Base-by-base conservation (phyloP, 257 asterid genomes). In the Linaria vulgaris region DNA sequence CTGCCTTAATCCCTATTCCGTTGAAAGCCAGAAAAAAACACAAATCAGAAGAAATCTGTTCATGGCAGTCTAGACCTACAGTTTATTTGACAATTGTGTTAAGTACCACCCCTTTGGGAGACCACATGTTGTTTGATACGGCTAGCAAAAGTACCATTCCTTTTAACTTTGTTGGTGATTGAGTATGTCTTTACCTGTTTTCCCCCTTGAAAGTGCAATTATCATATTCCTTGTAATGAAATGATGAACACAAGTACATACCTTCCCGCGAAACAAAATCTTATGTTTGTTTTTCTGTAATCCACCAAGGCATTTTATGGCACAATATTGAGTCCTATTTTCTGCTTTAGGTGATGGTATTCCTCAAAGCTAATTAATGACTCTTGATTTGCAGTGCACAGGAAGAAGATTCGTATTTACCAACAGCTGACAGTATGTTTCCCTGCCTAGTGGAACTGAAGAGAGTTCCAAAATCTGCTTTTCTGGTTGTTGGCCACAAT, bases 401-500 rank as follows among this genome's bases (percentile, higher is more conserved):
- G 64, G 68, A 65, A 41, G 92, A 90, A 73, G 83, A 80, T 69
- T 66, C 77, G 62, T 74, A 73, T 72, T 76, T 94, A 63, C 88
- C 88, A 34, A 68, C 94, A 73, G 72, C 77, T 23, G 84, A 77
- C 71, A 72, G 85, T 78, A 66, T 79, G 79, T 59, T 80, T 78
- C 81, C 91, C 30, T 66, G 71, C 72, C 67, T 83, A 55, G 80
- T 79, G 72, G 94, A 90, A 76, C 69, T 94, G 75, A 84, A 87
- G 83, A 76, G 75, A 71, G 71, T 90, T 74, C 97, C 97, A 21
- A 81, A 78, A 37, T 85, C 79, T 66, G 66, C 80, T 52, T 38
- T 16, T 73, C 58, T 94, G 72, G 85, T 90, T 51, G 68, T 94
- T 71, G 99, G 99, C 67, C 96, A 89, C 77, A 82, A 90, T 57